Conservation (phyloP, 2,329 filamentous ascomycete genomes). For the Tolypocladium tropicale region DNA sequence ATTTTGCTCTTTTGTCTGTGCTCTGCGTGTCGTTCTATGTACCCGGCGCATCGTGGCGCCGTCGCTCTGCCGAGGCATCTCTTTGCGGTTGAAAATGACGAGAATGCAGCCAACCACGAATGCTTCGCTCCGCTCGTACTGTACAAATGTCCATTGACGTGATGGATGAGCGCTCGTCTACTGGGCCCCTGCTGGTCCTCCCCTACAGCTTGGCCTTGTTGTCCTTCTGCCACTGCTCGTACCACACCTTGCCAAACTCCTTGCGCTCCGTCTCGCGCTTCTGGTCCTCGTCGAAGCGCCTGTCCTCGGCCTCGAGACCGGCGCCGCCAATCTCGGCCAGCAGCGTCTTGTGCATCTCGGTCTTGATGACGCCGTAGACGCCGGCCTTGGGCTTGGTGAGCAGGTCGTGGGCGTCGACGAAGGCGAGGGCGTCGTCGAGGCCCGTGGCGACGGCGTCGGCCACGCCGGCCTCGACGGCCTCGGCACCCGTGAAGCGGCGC, state of each 20-base stretch:
- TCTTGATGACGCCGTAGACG: slow-evolving; percentile 62
- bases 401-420: slow-evolving; percentile 51
- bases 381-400: slow-evolving; percentile 51
- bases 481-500: slow-evolving; percentile 50
- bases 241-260: slow-evolving; percentile 35
- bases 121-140: not conserved
- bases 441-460: slow-evolving; percentile 51
- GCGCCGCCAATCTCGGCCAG: slow-evolving; percentile 46
- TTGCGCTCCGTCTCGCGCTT: slow-evolving; percentile 29
- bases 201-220: slow-evolving; percentile 25
- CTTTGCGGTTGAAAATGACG: too few species aligned
- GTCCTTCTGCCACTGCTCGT: slow-evolving; percentile 36
- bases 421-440: slow-evolving; percentile 48
- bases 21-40: not conserved
- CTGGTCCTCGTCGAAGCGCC: slow-evolving; percentile 31
- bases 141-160: not conserved
- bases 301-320: slow-evolving; percentile 37
- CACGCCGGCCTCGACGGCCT: slow-evolving; percentile 56
- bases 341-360: slow-evolving; percentile 63
- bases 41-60: not conserved
- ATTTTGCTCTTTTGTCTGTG: not conserved
- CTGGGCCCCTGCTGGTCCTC: rapidly evolving
- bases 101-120: not conserved
- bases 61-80: not conserved
- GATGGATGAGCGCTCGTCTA: not conserved